Percentiles rank a stretch among this genome's conserved stretches.
Conservation (phyloP, 352 stramenopile species). For the Phytopythium helicoides region DNA sequence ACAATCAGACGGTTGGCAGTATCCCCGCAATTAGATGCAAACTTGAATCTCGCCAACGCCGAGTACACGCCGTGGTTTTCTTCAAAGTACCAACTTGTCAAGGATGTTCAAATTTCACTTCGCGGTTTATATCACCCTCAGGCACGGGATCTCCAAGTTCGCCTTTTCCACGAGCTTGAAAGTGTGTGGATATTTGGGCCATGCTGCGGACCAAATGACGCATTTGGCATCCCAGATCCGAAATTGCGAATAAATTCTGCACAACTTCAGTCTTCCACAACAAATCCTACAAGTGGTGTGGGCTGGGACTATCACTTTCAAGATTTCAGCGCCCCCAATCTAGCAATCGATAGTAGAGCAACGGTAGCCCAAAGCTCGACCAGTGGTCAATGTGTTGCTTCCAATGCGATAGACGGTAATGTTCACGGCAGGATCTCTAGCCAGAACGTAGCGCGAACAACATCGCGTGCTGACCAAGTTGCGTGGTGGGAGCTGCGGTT, state of each 20-base stretch:
- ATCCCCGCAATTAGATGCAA: constrained; percentile 31
- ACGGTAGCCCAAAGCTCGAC: constrained; percentile 71
- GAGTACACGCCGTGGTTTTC: constrained; percentile 32
- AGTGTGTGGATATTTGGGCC: constrained; percentile 37
- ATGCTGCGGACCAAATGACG: constrained; percentile 37
- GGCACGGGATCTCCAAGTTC: constrained; percentile 45
- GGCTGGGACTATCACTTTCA: constrained; percentile 74
- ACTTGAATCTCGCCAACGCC: constrained; percentile 32
- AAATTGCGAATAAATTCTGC: constrained; percentile 38
- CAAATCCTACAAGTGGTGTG: constrained; percentile 57
- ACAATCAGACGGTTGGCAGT: constrained; percentile 41
- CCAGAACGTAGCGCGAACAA: constrained; percentile 52
- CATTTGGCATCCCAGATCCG: constrained; percentile 42
- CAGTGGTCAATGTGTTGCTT: constrained; percentile 40
- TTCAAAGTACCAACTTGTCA: constrained; percentile 60
- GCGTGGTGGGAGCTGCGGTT: constrained; percentile 78
- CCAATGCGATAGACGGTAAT: constrained; percentile 67
- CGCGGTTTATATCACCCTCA: constrained; percentile 68
- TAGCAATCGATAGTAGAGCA: constrained; percentile 47
- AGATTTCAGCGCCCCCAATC: constrained; percentile 46
- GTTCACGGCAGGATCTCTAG: constrained; percentile 38
- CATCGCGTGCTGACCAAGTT: constrained; percentile 12
- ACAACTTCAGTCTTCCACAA: constrained; percentile 33
- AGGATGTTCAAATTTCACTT: constrained; percentile 46
- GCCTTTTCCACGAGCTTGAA: constrained; percentile 47